Conservation (phyloP, 2,329 filamentous ascomycete species). For the Clarireedia monteithiana region DNA sequence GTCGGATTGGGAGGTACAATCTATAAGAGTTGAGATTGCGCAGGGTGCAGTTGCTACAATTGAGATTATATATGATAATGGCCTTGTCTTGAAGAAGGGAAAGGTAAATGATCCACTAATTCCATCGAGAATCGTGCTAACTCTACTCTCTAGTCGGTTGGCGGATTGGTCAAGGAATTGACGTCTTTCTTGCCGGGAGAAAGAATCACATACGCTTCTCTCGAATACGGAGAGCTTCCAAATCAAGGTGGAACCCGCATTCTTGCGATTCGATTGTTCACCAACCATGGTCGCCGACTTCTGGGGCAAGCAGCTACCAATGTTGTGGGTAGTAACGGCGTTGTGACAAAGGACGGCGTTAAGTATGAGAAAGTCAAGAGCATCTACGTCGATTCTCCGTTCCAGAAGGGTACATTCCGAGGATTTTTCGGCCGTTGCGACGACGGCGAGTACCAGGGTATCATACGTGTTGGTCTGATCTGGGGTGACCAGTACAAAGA, state of each 20-base stretch:
- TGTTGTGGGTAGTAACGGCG: background rate
- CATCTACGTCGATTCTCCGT: background rate
- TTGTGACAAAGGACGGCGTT: background rate
- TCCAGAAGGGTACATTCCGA: background rate
- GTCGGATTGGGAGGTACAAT: background rate
- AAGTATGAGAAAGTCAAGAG: background rate
- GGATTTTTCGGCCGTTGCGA: background rate
- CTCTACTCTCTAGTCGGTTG: background rate
- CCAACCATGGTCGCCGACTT: conserved; percentile 2
- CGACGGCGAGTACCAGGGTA: background rate
- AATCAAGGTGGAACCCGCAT: background rate
- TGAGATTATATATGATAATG: background rate
- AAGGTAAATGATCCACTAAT: background rate
- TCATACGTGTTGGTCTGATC: background rate
- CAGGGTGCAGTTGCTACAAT: background rate
- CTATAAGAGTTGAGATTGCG: background rate
- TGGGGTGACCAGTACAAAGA: background rate
- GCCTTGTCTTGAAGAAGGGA: background rate
- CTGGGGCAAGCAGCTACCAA: background rate
- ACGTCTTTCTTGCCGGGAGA: background rate
- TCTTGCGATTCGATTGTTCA: background rate
- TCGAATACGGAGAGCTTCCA: background rate
- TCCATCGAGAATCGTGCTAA: background rate
- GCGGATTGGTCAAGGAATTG: background rate
- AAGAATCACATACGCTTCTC: background rate